Percentiles rank a stretch among this genome's conserved stretches.
These are phyloP conservation scores for Stagonosporopsis vannaccii DNA, from an alignment of 2,329 filamentous ascomycete species.

Conservation along the genomic window DNA sequence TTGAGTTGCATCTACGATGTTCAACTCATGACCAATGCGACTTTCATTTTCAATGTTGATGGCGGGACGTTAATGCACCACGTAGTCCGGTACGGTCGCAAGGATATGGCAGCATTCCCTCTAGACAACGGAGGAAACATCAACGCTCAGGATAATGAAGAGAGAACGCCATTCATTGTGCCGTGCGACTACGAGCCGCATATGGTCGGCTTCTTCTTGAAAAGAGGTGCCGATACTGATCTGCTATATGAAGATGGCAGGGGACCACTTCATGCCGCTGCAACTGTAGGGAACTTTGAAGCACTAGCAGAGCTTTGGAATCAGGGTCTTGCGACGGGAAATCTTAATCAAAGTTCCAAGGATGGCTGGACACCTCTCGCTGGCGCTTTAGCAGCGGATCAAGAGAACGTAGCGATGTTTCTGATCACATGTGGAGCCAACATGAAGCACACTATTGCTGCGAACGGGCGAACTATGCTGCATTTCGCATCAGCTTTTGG, in stretches of 20 bases:
- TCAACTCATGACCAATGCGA: slow-evolving; percentile 24
- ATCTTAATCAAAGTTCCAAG: slow-evolving; percentile 20
- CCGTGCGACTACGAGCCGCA: slow-evolving; percentile 16
- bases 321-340: neutral
- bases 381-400: slow-evolving; percentile 18
- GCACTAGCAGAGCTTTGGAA: slow-evolving; percentile 16
- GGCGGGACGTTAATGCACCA: slow-evolving; percentile 31
- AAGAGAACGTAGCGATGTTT: slow-evolving; percentile 21
- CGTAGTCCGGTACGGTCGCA: slow-evolving; percentile 42
- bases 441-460: slow-evolving; percentile 3
- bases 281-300: slow-evolving; percentile 18
- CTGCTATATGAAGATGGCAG: slow-evolving; percentile 18
- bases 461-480: slow-evolving; percentile 17
- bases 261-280: slow-evolving; percentile 24
- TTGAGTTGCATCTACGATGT: slow-evolving; percentile 26
- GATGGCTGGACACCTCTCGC: slow-evolving; percentile 27
- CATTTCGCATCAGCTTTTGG: slow-evolving; percentile 21
- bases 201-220: slow-evolving; percentile 16
- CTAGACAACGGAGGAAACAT: slow-evolving; percentile 64
- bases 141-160: slow-evolving; percentile 16
- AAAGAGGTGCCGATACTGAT: slow-evolving; percentile 19
- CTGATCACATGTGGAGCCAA: slow-evolving; percentile 22
- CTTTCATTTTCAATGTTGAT: slow-evolving; percentile 20
- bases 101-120: slow-evolving; percentile 79
- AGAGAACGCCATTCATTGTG: slow-evolving; percentile 26